Percentiles rank a stretch among this genome's conserved stretches.
These are phyloP conservation scores for Paramyrothecium roridum DNA, from an alignment of 2,329 filamentous ascomycete genomes.

Conservation along the genomic window DNA sequence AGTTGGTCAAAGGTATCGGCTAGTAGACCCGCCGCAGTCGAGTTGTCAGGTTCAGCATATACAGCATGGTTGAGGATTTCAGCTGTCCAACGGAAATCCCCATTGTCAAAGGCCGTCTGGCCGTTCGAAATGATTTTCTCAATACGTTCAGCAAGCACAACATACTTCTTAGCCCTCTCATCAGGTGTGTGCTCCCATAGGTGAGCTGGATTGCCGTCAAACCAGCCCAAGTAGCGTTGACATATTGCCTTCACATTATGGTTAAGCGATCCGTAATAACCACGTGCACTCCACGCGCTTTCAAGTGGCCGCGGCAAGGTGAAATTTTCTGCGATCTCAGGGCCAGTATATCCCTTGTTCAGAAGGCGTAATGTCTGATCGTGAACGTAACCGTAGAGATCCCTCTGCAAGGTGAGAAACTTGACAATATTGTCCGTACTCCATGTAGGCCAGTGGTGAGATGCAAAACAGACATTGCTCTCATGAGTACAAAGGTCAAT, in stretches of 20 bases:
- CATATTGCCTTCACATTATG: slow-evolving; percentile 32
- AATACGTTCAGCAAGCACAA: background rate
- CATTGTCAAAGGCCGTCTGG: background rate
- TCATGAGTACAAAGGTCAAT: slow-evolving; percentile 27
- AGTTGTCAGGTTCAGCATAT: background rate
- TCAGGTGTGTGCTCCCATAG: background rate
- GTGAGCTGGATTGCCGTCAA: slow-evolving; percentile 15
- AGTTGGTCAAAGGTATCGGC: background rate
- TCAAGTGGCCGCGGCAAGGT: slow-evolving; percentile 25
- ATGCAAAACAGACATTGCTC: slow-evolving; percentile 30
- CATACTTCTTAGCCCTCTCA: background rate
- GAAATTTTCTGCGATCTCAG: slow-evolving; percentile 36
- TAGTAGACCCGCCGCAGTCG: background rate
- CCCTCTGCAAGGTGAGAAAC: slow-evolving; percentile 30
- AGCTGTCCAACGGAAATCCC: background rate
- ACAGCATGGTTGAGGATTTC: background rate
- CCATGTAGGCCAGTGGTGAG: slow-evolving; percentile 41
- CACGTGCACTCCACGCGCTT: slow-evolving; percentile 16
- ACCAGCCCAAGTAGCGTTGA: slow-evolving; percentile 16
- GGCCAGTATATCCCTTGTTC: slow-evolving; percentile 30
- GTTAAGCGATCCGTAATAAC: slow-evolving; percentile 32
- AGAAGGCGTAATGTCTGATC: slow-evolving; percentile 35
- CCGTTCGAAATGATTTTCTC: background rate
- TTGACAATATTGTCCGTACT: slow-evolving; percentile 18
- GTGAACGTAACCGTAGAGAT: slow-evolving; percentile 35